These are phyloP conservation scores for Penicillium crustosum DNA, from an alignment of 2,329 filamentous ascomycete genomes.

Conservation along the genomic window DNA sequence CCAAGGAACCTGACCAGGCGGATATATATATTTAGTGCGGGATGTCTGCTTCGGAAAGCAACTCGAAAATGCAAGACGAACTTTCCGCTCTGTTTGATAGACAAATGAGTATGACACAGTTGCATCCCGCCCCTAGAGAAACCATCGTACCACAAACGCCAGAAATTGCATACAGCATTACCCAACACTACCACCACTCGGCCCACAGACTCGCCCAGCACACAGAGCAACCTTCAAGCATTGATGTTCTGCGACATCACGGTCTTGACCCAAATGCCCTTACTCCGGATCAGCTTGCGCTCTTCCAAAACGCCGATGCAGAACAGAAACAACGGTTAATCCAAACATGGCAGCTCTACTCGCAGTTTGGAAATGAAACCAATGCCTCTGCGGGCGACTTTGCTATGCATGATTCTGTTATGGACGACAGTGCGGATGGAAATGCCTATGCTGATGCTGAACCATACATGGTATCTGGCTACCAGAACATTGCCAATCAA, in stretches of 20 bases:
- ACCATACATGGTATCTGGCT: slow-evolving; percentile 82
- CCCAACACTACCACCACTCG: slow-evolving; percentile 82
- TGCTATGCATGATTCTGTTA: slow-evolving; percentile 21
- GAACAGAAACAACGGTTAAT: slow-evolving; percentile 73
- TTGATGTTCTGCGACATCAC: slow-evolving; percentile 63
- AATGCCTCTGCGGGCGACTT: slow-evolving; percentile 6
- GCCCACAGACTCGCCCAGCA: slow-evolving; percentile 59
- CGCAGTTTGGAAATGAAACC: slow-evolving; percentile 42
- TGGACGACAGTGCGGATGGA: slow-evolving; percentile 22
- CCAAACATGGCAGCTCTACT: slow-evolving; percentile 79
- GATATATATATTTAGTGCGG: slow-evolving; percentile 36
- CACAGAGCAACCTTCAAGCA: slow-evolving; percentile 37
- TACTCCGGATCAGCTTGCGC: slow-evolving; percentile 70
- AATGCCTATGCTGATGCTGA: slow-evolving; percentile 63
- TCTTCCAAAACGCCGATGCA: slow-evolving; percentile 73
- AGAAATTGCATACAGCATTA: slow-evolving; percentile 69
- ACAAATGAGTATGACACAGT: slow-evolving; percentile 63
- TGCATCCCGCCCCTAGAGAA: slow-evolving; percentile 35
- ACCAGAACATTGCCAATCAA: slow-evolving; percentile 66
- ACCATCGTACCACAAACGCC: slow-evolving; percentile 36
- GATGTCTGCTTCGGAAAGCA: slow-evolving; percentile 44
- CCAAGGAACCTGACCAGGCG: slow-evolving; percentile 22
- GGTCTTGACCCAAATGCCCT: slow-evolving; percentile 69
- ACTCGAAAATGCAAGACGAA: slow-evolving; percentile 73
- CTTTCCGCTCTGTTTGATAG: slow-evolving; percentile 76